phyloP scores from a whole-genome alignment of 2,329 filamentous ascomycete genomes.

The Ascochyta lentis region DNA sequence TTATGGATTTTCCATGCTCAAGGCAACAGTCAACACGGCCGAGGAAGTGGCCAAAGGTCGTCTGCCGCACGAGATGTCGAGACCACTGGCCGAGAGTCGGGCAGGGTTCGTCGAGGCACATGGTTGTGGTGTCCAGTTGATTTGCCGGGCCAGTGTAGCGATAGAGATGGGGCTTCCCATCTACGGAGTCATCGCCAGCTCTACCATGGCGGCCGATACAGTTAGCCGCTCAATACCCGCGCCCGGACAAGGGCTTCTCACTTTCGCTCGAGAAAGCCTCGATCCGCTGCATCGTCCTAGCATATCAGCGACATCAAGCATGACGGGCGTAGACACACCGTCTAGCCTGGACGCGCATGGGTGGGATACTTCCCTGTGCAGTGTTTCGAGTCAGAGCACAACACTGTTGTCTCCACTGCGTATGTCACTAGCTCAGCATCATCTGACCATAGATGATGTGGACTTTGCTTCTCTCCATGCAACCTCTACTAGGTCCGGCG shows the following conservation, averaged over 20 bases:
- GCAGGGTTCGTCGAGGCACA: constrained; percentile 50
- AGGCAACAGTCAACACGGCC: constrained; percentile 45
- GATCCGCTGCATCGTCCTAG: too few relatives aligned
- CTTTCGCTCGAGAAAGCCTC: constrained; percentile 30
- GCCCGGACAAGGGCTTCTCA: constrained; percentile 49
- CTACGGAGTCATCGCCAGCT: constrained; percentile 44
- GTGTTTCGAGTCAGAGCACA: too few relatives aligned
- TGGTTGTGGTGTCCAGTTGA: constrained; percentile 48
- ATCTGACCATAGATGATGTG: too few relatives aligned
- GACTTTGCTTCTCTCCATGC: too few relatives aligned
- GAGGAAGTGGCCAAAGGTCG: constrained; percentile 34
- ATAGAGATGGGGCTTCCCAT: constrained; percentile 48
- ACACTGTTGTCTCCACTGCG: too few relatives aligned
- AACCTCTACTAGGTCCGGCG: too few relatives aligned
- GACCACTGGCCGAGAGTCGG: constrained; percentile 43
- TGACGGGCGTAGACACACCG: too few relatives aligned
- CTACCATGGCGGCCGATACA: constrained; percentile 45
- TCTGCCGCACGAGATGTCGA: constrained; percentile 44
- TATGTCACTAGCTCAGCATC: too few relatives aligned
- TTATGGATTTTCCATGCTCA: constrained; percentile 44
- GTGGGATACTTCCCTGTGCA: too few relatives aligned
- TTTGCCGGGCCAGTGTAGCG: constrained; percentile 45
- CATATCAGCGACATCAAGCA: too few relatives aligned
- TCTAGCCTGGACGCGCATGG: too few relatives aligned
- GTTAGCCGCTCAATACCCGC: constrained; percentile 50